Base-by-base conservation (phyloP, 208 protist species). In the Wallacemonas sp. region DNA sequence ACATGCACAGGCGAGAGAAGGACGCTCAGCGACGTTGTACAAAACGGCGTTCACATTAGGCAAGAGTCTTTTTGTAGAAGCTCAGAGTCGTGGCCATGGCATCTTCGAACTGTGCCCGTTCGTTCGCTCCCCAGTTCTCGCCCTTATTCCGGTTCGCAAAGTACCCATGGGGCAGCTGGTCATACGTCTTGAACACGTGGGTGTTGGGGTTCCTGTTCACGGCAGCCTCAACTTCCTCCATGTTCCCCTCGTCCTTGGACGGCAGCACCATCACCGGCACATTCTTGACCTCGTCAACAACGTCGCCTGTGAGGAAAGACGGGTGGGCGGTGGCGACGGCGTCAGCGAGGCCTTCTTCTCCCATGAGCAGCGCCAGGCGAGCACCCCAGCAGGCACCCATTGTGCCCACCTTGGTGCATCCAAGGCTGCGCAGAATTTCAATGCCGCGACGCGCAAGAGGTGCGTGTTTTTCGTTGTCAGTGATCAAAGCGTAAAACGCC, bases 351-450 rank as follows among this genome's bases (percentile, higher is more conserved):
- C 66, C 38, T 3, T 74, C 63, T 17, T 19, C 68, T 2, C 66
- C 61, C 11, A 81, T 46, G 12, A 63, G 34, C 28, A 88, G 66
- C 0, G 72, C 21, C 30, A 84, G 38, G 24, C 24, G 11, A 5
- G 70, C 59, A 1, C 85, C 85, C 79, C 85, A 91, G 79, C 85
- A 91, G 61, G 86, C 70, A 26, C 81, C 85, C 1, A 86, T 45
- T 1, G 64, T 58, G 1, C 49, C 79, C 30, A 91, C 62, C 62
- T 78, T 80, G 34, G 28, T 49, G 34, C 70, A 75, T 27, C 80
- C 84, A 41, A 87, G 33, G 24, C 65, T 51, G n/a, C 63, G 63
- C 45, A 87, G 77, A 47, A 79, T 30, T 12, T 68, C 76, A 17
- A 79, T 55, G 8, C 67, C 82, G 21, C 59, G 64, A 5, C 68